These are phyloP conservation scores for Allantophomopsis cytisporea DNA, from an alignment of 2,329 filamentous ascomycete species.

Conservation along the genomic window DNA sequence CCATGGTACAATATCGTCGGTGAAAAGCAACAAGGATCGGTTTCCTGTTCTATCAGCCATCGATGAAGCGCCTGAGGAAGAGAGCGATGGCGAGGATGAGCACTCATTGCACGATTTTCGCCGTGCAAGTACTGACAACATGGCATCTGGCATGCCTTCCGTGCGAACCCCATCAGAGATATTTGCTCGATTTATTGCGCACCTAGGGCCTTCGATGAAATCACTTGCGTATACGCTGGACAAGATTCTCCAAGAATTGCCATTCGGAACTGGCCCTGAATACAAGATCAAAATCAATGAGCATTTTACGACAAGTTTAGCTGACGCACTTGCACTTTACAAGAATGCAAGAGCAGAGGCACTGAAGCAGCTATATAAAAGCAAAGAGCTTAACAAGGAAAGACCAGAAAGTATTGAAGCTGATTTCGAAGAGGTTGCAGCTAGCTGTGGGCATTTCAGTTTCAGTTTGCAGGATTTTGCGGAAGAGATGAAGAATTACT, in stretches of 20 bases:
- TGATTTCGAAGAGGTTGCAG: conserved; percentile 92
- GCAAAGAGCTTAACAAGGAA: conserved; percentile 56
- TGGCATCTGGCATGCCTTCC: conserved; percentile 15
- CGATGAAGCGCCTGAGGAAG: conserved; percentile 46
- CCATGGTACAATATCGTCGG: conserved; percentile 14
- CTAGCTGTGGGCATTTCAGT: conserved; percentile 94
- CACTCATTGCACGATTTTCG: conserved; percentile 1
- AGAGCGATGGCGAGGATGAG: conserved; percentile 31
- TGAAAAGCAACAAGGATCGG: conserved; percentile 28
- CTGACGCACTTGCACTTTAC: conserved; percentile 71
- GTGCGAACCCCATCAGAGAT: conserved; percentile 64
- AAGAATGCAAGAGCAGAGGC: conserved; percentile 62
- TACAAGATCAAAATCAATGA: conserved; percentile 63
- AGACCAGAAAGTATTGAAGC: conserved; percentile 67
- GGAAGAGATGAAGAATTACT: conserved; percentile 72
- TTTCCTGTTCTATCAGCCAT: conserved; percentile 42
- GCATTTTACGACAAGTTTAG: conserved; percentile 67
- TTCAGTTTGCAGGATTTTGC: conserved; percentile 86
- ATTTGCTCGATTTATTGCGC: conserved; percentile 78
- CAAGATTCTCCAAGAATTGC: conserved; percentile 76
- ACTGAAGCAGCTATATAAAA: conserved; percentile 66
- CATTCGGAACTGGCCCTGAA: conserved; percentile 57
- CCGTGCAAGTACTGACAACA: conserved; percentile 9
- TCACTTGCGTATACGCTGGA: conserved; percentile 86
- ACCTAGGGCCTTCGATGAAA: conserved; percentile 89